These are phyloP conservation scores for Scedosporium dehoogii DNA, from an alignment of 2,329 filamentous ascomycete genomes.

Conservation along the genomic window DNA sequence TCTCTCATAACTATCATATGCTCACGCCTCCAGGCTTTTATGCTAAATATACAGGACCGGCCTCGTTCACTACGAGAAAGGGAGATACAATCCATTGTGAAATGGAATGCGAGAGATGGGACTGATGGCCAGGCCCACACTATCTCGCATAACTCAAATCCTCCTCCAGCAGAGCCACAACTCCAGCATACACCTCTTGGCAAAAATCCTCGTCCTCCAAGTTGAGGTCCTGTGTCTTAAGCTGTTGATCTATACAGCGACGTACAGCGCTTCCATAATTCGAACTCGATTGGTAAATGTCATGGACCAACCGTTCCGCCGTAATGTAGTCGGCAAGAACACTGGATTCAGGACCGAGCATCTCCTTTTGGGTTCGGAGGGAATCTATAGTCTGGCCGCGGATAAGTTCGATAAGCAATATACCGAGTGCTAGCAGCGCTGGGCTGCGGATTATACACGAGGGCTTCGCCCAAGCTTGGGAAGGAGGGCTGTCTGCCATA, in stretches of 20 bases:
- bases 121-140: no score
- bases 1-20: no score
- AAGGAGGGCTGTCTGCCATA: not conserved
- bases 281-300: constrained; percentile 1
- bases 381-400: constrained; percentile 7
- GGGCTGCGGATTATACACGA: not conserved
- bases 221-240: constrained; percentile 5
- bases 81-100: no score
- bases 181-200: constrained; percentile 9
- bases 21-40: no score
- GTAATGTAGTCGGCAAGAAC: not conserved
- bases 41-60: no score
- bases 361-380: not conserved
- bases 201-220: constrained; percentile 7
- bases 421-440: constrained; percentile 11
- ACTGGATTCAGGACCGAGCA: not conserved
- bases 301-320: not conserved
- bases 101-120: no score
- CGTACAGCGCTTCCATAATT: constrained; percentile 12
- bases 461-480: not conserved
- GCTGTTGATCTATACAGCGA: constrained; percentile 10
- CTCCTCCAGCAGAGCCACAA: constrained; percentile 10
- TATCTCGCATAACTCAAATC: constrained; percentile 1
- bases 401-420: constrained; percentile 14
- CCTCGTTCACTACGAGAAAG: no score